Conservation (phyloP, 2,329 filamentous ascomycete genomes). For the Colletotrichum camelliae region DNA sequence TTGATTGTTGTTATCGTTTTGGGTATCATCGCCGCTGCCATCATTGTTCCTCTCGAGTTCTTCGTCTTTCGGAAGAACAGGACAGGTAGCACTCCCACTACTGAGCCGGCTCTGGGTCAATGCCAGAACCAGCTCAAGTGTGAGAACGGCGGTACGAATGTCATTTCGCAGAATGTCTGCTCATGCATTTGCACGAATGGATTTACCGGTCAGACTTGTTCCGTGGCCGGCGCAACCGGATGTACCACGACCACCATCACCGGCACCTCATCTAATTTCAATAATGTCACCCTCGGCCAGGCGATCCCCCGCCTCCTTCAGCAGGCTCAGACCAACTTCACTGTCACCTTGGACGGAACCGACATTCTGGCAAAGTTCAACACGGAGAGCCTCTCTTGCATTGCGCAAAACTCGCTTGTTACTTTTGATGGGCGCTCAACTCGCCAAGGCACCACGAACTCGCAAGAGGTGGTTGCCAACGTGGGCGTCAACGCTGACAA, state of each 20-base stretch:
- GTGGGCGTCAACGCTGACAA: constrained; percentile 8
- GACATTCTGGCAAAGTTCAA: constrained; percentile 80
- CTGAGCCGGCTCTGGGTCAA: constrained; percentile 42
- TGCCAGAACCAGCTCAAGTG: constrained; percentile 72
- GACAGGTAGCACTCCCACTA: constrained; percentile 29
- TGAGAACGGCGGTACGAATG: constrained; percentile 80
- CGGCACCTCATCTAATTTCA: constrained; percentile 45
- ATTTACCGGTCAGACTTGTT: constrained; percentile 70
- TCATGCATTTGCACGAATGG: constrained; percentile 90
- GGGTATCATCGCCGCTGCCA: constrained; percentile 77
- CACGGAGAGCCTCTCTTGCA: constrained; percentile 76
- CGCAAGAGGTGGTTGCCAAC: constrained; percentile 23
- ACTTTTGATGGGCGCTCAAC: constrained; percentile 72
- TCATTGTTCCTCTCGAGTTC: constrained; percentile 77
- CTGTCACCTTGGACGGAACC: constrained; percentile 73
- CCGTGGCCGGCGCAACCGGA: constrained; percentile 49
- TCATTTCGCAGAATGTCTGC: constrained; percentile 72
- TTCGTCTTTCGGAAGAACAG: constrained; percentile 62
- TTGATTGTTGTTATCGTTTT: constrained; percentile 69
- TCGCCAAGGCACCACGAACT: constrained; percentile 35
- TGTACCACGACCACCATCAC: constrained; percentile 57
- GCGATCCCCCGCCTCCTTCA: constrained; percentile 78
- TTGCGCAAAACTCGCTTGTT: constrained; percentile 84
- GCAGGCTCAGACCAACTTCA: constrained; percentile 71
- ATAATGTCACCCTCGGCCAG: constrained; percentile 80